Conservation (phyloP, 768 basidiomycete genomes). For the Sporobolomyces roseus region DNA sequence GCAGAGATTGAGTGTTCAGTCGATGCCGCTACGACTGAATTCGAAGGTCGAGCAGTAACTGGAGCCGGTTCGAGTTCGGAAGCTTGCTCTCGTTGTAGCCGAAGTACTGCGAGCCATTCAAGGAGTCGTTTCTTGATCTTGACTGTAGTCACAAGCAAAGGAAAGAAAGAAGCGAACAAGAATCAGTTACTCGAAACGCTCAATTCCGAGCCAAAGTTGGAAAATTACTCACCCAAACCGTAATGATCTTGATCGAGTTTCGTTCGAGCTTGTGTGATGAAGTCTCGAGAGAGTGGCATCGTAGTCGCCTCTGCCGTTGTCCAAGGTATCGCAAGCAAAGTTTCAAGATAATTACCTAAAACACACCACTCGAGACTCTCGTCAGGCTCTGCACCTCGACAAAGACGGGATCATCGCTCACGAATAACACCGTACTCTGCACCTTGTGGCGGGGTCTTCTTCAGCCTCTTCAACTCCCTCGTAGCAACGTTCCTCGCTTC, state of each 20-base stretch:
- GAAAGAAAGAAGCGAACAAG: not conserved
- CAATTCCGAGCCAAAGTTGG: no score
- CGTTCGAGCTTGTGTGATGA: conserved; percentile 57
- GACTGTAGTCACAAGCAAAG: conserved; percentile 50
- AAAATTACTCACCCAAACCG: conserved; percentile 55
- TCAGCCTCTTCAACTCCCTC: conserved; percentile 75
- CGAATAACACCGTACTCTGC: conserved; percentile 83
- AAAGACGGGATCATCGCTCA: conserved; percentile 59
- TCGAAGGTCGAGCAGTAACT: not conserved
- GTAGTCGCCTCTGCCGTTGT: conserved; percentile 38
- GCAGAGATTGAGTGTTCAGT: conserved; percentile 14
- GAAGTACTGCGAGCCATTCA: conserved; percentile 84
- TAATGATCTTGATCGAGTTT: conserved; percentile 88
- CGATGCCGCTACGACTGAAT: conserved; percentile 28
- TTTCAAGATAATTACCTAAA: conserved; percentile 68
- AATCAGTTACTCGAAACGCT: no score
- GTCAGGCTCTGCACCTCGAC: conserved; percentile 18
- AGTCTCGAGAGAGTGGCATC: conserved; percentile 48
- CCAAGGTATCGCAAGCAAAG: conserved; percentile 85
- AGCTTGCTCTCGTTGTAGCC: conserved; percentile 53
- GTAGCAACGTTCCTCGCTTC: conserved; percentile 79
- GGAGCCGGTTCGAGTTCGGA: conserved; percentile 18
- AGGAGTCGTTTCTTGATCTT: conserved; percentile 87
- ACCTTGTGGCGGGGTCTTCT: conserved; percentile 81
- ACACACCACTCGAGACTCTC: conserved; percentile 4